phyloP scores from a whole-genome alignment of 768 basidiomycete genomes.

The Mrakia frigida region DNA sequence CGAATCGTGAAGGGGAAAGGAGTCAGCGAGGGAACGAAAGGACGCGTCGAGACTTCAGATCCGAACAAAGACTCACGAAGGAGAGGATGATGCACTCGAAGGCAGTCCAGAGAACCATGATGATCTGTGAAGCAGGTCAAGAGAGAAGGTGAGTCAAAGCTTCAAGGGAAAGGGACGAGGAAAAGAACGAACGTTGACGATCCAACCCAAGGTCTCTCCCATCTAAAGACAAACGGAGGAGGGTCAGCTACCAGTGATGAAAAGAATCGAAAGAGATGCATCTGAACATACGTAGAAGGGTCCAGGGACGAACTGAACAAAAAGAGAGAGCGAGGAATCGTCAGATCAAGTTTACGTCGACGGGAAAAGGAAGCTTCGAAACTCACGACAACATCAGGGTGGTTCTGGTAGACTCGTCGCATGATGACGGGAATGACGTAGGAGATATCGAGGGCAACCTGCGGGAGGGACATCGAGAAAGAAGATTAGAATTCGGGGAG shows the following conservation, averaged over 20 bases:
- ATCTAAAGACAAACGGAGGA: background rate
- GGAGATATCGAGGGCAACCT: constrained; percentile 46
- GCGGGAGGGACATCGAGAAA: too few relatives aligned
- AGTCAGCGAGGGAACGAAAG: background rate
- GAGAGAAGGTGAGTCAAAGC: too few relatives aligned
- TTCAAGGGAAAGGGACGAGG: background rate
- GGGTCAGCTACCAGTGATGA: background rate
- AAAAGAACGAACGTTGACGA: constrained; percentile 11
- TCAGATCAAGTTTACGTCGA: too few relatives aligned
- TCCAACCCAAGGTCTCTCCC: constrained; percentile 18
- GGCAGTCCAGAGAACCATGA: constrained; percentile 52
- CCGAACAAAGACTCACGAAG: constrained; percentile 26
- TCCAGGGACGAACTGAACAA: constrained; percentile 64
- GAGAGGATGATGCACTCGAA: constrained; percentile 34
- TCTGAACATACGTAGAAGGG: constrained; percentile 71
- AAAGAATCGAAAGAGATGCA: background rate
- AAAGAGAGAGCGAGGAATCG: too few relatives aligned
- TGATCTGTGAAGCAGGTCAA: constrained; percentile 54
- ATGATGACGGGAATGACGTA: constrained; percentile 77
- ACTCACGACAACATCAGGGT: constrained; percentile 59
- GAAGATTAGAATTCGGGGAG: too few relatives aligned
- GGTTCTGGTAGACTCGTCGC: constrained; percentile 61
- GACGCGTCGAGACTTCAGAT: background rate
- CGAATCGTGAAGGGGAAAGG: constrained; percentile 57
- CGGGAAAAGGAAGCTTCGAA: background rate